Percentiles rank a stretch among this genome's conserved stretches.
These are phyloP conservation scores for Rehmannia glutinosa DNA, from an alignment of 257 asterid species.

Conservation along the genomic window DNA sequence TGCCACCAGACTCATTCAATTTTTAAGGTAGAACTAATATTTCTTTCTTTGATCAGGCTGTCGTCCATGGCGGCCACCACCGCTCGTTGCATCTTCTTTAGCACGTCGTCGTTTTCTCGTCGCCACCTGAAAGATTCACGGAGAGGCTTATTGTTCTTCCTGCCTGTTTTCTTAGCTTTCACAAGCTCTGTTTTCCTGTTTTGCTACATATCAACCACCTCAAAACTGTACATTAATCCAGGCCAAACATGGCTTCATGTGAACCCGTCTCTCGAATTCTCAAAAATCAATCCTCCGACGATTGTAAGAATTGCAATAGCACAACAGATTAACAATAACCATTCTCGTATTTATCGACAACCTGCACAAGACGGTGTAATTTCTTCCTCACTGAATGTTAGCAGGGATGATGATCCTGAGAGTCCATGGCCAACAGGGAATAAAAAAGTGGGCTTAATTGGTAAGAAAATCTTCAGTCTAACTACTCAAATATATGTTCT, in stretches of 20 bases:
- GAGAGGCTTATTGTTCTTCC: constrained; percentile 19
- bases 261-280: constrained; percentile 10
- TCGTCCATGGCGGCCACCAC: constrained; percentile 10
- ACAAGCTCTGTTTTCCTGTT: constrained; percentile 26
- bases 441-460: neutral
- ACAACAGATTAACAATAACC: neutral
- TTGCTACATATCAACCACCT: constrained; percentile 24
- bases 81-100: neutral
- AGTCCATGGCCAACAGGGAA: too few species aligned
- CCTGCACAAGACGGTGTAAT: too few species aligned
- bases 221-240: constrained; percentile 25
- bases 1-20: too few species aligned
- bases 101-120: neutral
- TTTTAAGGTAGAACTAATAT: too few species aligned
- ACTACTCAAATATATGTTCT: neutral
- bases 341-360: neutral
- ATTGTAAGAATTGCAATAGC: neutral
- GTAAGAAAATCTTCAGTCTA: constrained; percentile 2
- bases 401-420: too few species aligned
- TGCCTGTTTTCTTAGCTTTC: constrained; percentile 32
- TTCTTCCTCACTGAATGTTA: too few species aligned
- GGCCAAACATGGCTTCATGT: constrained; percentile 10
- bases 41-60: too few species aligned
- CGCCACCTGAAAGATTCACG: neutral
- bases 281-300: neutral